Evolutionary conservation across 148 eudicot species (phyloP).

Genomic region (Diospyros lotus): DNA sequence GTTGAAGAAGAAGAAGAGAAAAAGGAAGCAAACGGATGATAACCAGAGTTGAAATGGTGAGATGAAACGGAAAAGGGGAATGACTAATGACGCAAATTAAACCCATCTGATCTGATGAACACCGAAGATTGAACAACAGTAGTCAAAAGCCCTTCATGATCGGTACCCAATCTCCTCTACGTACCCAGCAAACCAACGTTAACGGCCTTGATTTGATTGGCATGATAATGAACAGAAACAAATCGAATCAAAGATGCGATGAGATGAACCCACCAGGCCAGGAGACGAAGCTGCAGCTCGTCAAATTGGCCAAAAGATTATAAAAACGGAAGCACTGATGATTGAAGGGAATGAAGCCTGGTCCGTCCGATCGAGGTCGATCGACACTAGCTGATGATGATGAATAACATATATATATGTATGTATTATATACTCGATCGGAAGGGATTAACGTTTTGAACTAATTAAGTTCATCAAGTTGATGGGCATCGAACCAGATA

Average conservation of each 20-base stretch:
- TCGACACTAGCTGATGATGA: neutral
- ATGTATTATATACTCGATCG: too few relatives aligned
- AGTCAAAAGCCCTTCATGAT: slow-evolving; percentile 11
- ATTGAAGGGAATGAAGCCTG: slow-evolving; percentile 29
- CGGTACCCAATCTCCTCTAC: slow-evolving; percentile 9
- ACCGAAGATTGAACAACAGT: neutral
- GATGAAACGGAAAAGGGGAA: neutral
- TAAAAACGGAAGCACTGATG: slow-evolving; percentile 7
- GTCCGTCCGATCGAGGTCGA: slow-evolving; percentile 18
- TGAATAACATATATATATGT: neutral
- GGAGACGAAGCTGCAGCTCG: neutral
- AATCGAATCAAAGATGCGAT: too few relatives aligned
- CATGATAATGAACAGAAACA: slow-evolving; percentile 3
- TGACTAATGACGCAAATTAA: neutral
- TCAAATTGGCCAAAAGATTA: neutral
- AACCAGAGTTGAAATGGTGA: slow-evolving; percentile 6
- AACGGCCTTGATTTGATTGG: slow-evolving; percentile 7
- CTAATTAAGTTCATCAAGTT: neutral
- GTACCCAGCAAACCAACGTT: neutral
- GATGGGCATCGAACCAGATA: slow-evolving; percentile 42
- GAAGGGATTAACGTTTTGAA: neutral
- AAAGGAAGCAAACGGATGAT: neutral
- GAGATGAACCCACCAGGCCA: neutral
- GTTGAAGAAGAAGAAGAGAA: neutral
- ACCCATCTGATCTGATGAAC: neutral